Evolutionary conservation across 1,284 basidiomycete species (phyloP).

Genomic region (Peniophora sp.): DNA sequence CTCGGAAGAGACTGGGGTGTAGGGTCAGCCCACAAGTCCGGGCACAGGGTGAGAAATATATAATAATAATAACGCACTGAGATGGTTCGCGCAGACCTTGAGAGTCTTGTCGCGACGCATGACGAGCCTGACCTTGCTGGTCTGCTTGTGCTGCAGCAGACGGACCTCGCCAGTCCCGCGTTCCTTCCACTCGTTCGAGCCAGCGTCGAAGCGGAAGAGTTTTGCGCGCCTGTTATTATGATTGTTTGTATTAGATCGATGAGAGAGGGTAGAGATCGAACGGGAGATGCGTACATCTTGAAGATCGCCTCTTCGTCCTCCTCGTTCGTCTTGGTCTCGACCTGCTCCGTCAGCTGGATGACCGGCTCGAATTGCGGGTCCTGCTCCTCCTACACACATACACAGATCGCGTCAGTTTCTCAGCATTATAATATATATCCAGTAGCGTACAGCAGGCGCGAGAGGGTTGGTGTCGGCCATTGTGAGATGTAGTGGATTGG

Average conservation of each 20-base stretch:
- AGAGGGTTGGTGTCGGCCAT: slow-evolving; percentile 67
- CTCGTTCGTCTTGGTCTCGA: slow-evolving; percentile 93
- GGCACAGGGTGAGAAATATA: slow-evolving; percentile 2
- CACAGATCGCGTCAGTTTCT: not conserved
- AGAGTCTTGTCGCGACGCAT: slow-evolving; percentile 99
- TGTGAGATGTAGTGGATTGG: slow-evolving; percentile 13
- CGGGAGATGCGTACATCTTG: slow-evolving; percentile 78
- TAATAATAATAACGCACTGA: slow-evolving; percentile 70
- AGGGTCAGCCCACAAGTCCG: slow-evolving; percentile 1
- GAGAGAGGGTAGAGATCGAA: slow-evolving; percentile 1
- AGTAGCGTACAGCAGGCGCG: slow-evolving; percentile 52
- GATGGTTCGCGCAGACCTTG: slow-evolving; percentile 99
- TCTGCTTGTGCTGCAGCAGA: slow-evolving; percentile 82
- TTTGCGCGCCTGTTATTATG: slow-evolving; percentile 78
- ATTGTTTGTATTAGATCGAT: slow-evolving; percentile 3
- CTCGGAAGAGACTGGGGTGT: slow-evolving; percentile 66
- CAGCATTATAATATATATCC: not conserved
- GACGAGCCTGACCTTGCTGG: slow-evolving; percentile 90
- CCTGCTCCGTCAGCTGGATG: slow-evolving; percentile 93
- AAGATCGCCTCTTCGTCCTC: slow-evolving; percentile 92
- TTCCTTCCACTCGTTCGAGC: slow-evolving; percentile 93
- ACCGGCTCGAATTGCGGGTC: slow-evolving; percentile 96
- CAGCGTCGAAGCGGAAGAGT: slow-evolving; percentile 91
- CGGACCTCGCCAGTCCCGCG: slow-evolving; percentile 90
- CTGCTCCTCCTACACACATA: slow-evolving; percentile 56